Conservation (phyloP, 2,329 filamentous ascomycete genomes). For the Aspergillus ochraceoroseus region DNA sequence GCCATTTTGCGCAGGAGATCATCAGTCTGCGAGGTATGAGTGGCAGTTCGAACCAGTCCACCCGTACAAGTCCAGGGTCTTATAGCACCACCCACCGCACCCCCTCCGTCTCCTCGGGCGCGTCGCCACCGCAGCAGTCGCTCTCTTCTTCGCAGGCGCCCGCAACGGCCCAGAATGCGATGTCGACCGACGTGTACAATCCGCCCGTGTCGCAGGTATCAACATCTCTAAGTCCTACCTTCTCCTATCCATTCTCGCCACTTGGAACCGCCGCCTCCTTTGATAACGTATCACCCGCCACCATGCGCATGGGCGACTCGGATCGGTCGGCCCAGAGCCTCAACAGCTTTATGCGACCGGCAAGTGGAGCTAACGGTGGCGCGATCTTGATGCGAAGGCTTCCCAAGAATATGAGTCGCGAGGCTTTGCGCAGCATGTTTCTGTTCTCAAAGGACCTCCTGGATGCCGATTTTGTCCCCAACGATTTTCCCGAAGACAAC, state of each 20-base stretch:
- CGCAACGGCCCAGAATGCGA: conserved; percentile 40
- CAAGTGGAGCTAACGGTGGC: conserved; percentile 31
- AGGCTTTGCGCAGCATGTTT: conserved; percentile 58
- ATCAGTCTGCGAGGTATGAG: conserved; percentile 36
- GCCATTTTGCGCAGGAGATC: conserved; percentile 11
- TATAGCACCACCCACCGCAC: conserved; percentile 39
- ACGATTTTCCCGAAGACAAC: conserved; percentile 53
- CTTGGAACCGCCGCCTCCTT: conserved; percentile 38
- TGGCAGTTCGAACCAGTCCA: conserved; percentile 40
- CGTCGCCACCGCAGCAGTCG: conserved; percentile 36
- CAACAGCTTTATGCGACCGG: conserved; percentile 33
- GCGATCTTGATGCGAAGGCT: conserved; percentile 56
- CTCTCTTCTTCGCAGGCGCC: conserved; percentile 34
- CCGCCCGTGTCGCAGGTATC: conserved; percentile 37
- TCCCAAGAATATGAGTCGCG: conserved; percentile 54
- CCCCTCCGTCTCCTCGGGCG: conserved; percentile 38
- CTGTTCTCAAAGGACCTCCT: conserved; percentile 61
- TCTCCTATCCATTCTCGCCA: conserved; percentile 38
- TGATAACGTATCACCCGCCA: conserved; percentile 29
- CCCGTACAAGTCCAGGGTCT: conserved; percentile 41
- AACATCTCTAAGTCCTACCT: conserved; percentile 33
- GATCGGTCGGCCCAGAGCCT: conserved; percentile 36
- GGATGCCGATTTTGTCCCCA: conserved; percentile 54
- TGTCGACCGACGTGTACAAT: conserved; percentile 44
- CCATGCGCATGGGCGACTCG: conserved; percentile 35